Base-by-base conservation (phyloP, 257 asterid species). In the Striga asiatica region DNA sequence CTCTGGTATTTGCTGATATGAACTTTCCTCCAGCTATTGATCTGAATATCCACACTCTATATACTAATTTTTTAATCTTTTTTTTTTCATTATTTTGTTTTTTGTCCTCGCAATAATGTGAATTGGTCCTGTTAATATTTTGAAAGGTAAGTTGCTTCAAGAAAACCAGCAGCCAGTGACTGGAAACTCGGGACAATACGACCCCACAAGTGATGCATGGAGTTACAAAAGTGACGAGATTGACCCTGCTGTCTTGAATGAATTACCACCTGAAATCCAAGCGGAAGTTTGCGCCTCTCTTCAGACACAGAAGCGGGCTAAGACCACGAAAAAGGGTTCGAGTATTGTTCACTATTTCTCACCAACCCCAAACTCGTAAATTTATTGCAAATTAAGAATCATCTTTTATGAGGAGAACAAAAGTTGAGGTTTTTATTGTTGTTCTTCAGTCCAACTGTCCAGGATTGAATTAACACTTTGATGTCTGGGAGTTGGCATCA, bases 281-380 rank as follows among this genome's bases (percentile, higher is more conserved):
- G 85, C 77, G 11, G 96, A 86, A 69, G 71, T 89, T 41, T 86
- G 78, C n/a, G 86, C 81, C 27, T 83, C 73, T 78, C 60, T 86
- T 37, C 93, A 72, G 72, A 82, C 91, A 18, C 85, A 66, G 60
- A 89, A 86, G 73, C 94, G 76, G 62, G 73, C 82, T 51, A 77
- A 67, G 37, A 66, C 55, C 11, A 47, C 28, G 60, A 85, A 78
- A 55, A 80, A 8, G 73, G 88, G 84, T 64, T 68, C 81, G 25
- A 81, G 73, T 49, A 85, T 89, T 66, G 64, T 60, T 71, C 73
- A 82, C 61, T 89, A 83, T 81, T 89, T 85, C 73, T 75, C 72
- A 38, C 88, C 84, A 29, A 25, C 37, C 17, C 12, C 67, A 38
- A 66, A 74, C 67, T 24, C 72, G n/a, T 69, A 47, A 58, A 35